Base-by-base conservation (phyloP, 129 eudicot genomes). In the Flaveria linearis region DNA sequence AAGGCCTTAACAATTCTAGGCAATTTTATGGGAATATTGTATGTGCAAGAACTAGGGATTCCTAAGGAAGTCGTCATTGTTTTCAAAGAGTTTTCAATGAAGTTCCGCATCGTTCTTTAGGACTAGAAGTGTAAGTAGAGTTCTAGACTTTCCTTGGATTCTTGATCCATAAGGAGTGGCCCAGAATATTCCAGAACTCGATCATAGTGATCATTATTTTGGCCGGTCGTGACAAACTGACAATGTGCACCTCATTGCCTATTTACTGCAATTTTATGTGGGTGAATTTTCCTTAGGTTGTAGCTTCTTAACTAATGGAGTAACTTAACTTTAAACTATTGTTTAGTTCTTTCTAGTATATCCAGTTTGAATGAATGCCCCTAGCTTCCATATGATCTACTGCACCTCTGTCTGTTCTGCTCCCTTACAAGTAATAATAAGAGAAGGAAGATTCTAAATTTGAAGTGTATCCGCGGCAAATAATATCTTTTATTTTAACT, bases 161-260 rank as follows among this genome's bases (percentile, higher is more conserved):
- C 26, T 56, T 56, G 23, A 56, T 56, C 28, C 3, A 7, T 56
- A 3, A 17, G 0, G 62, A 18, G 28, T 9, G 28, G 60, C 18
- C 60, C 8, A 53, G 25, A n/a, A 53, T 13, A 52, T 52, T 15
- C 17, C n/a, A 20, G 10, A n/a, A 16, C 23, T 15, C 3, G 8
- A n/a, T 11, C 60, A 53, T n/a, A n/a, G 60, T 6, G 22, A 53
- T 53, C 57, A n/a, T 13, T 53, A 53, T n/a, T 53, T 53, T n/a
- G 60, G 60, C 23, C 1, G 60, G 25, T 53, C 2, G 25, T 53
- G 23, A 53, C 60, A 53, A 33, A 1, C 10, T 53, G 23, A 53
- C 60, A 53, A 47, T 78, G 69, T 58, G 75, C 47, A 22, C 58
- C 57, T 45, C 13, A 36, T 23, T 52, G 16, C 75, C 45, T 67